Percentiles rank a stretch among this genome's conserved stretches.
Evolutionary conservation across 2,329 filamentous ascomycete genomes (phyloP).

Genomic region (Diaporthe vexans): DNA sequence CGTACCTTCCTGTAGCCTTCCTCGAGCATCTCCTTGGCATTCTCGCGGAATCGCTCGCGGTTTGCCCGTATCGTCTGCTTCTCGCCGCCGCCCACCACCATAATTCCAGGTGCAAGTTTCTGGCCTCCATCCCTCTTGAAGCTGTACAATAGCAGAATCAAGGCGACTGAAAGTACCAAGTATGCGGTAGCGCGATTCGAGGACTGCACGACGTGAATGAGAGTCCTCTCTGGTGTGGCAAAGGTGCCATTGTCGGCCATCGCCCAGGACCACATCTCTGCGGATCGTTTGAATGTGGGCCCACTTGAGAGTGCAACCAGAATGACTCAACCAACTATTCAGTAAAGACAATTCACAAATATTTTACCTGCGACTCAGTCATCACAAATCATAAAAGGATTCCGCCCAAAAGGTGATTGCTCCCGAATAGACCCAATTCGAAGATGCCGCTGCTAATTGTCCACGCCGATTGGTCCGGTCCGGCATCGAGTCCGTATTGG

Average conservation of each 20-base stretch:
- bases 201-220: background rate
- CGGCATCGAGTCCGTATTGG: background rate
- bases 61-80: background rate
- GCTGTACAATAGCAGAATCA: background rate
- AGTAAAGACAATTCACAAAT: background rate
- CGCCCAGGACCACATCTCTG: conserved; percentile 14
- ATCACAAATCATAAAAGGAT: background rate
- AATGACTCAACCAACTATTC: background rate
- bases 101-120: background rate
- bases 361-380: background rate
- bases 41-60: conserved; percentile 16
- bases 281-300: background rate
- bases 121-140: background rate
- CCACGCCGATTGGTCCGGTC: conserved; percentile 7
- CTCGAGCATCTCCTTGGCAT: conserved; percentile 16
- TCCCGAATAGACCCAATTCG: background rate
- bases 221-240: background rate
- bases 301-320: background rate
- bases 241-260: conserved; percentile 9
- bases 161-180: background rate
- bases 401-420: background rate
- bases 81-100: conserved; percentile 19
- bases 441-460: background rate
- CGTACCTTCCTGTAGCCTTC: conserved; percentile 23
- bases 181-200: background rate